Percentiles rank a stretch among this genome's conserved stretches.
Conservation (phyloP, 306 rosid species). For the Prunus kanzakura region DNA sequence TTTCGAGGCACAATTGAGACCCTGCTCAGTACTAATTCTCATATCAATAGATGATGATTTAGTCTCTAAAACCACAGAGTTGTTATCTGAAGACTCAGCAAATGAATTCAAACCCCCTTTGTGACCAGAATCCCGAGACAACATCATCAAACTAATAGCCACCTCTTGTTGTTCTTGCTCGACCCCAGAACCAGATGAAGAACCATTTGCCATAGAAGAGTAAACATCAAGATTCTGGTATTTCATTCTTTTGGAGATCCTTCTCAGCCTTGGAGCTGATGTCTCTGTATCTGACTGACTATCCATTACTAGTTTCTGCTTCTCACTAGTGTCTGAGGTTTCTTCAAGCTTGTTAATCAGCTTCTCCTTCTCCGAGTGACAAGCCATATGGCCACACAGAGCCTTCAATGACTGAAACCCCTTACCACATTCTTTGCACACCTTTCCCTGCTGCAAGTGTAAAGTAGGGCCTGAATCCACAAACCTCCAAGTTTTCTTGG, state of each 20-base stretch:
- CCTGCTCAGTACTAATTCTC: constrained; percentile 19
- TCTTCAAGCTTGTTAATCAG: constrained; percentile 31
- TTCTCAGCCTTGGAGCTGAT: constrained; percentile 41
- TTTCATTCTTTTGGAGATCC: constrained; percentile 46
- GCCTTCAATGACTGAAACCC: constrained; percentile 77
- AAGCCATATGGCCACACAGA: constrained; percentile 86
- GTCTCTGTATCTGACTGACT: constrained; percentile 68
- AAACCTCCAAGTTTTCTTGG: constrained; percentile 69
- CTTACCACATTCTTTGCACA: constrained; percentile 83
- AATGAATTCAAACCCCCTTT: constrained; percentile 41
- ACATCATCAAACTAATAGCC: constrained; percentile 68
- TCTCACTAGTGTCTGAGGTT: constrained; percentile 28
- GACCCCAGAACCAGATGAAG: constrained; percentile 50
- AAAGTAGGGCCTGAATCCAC: constrained; percentile 37
- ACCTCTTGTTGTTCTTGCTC: constrained; percentile 67
- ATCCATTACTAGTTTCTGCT: constrained; percentile 52
- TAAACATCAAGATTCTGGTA: constrained; percentile 33
- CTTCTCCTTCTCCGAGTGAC: constrained; percentile 71
- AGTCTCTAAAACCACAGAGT: constrained; percentile 55
- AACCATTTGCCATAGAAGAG: constrained; percentile 21
- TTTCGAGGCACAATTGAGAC: constrained; percentile 23
- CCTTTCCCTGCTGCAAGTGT: constrained; percentile 27
- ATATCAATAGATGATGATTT: constrained; percentile 50
- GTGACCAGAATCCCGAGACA: constrained; percentile 55
- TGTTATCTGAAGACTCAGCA: constrained; percentile 68